Evolutionary conservation across 768 basidiomycete genomes (phyloP).

Genomic region (Auricularia sp.): DNA sequence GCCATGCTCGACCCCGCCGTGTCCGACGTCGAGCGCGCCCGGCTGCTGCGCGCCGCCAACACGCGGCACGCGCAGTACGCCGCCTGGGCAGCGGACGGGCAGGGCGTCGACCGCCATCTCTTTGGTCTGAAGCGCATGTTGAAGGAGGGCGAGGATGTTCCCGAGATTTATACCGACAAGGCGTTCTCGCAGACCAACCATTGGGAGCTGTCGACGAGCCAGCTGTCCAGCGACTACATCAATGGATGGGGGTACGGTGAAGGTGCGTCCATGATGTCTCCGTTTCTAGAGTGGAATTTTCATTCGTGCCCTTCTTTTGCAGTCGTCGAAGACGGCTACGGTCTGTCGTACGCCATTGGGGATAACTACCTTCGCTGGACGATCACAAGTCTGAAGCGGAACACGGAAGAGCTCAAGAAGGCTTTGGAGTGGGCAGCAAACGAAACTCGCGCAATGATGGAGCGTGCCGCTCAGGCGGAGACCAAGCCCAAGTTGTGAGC

Average conservation of each 20-base stretch:
- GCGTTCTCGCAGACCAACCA: constrained; percentile 62
- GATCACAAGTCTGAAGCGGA: constrained; percentile 61
- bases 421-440: constrained; percentile 75
- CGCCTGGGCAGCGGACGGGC: constrained; percentile 84
- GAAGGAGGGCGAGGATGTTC: constrained; percentile 59
- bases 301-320: background rate
- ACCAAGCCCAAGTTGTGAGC: constrained; percentile 17
- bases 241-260: constrained; percentile 98
- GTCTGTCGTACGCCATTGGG: constrained; percentile 83
- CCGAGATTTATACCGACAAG: constrained; percentile 64
- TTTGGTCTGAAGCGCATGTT: constrained; percentile 86
- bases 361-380: constrained; percentile 83
- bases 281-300: constrained; percentile 8
- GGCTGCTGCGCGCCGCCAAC: constrained; percentile 66
- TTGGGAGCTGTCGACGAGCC: constrained; percentile 91
- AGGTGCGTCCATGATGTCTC: constrained; percentile 37
- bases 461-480: constrained; percentile 40
- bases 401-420: constrained; percentile 47
- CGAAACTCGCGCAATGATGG: constrained; percentile 68
- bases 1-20: constrained; percentile 63
- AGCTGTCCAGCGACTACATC: constrained; percentile 69
- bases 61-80: constrained; percentile 81
- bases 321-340: constrained; percentile 91
- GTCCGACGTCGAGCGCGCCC: constrained; percentile 44
- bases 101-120: constrained; percentile 91